Evolutionary conservation across 768 basidiomycete genomes (phyloP), one percentile per base, ranked within the genome.

Genomic region (Mycena maculata): DNA sequence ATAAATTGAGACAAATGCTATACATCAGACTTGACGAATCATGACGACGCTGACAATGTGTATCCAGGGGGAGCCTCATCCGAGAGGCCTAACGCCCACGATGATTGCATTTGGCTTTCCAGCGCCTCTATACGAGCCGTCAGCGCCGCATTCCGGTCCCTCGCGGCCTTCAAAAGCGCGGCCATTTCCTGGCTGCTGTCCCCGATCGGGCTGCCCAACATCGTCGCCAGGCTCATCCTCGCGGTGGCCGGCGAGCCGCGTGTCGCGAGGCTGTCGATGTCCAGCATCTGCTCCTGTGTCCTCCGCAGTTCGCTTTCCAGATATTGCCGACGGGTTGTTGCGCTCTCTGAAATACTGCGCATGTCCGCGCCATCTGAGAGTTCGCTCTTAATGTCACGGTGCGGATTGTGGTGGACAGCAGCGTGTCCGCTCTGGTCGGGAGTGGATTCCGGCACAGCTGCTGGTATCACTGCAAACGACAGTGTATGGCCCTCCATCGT

Each of bases 61-160:
- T 48, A 60, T 28, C 23, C 47, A 15, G 59, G 59, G 6, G 59
- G 59, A 38, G 47, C 39, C 36, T 60, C 45, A 11, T 60, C 59
- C 1, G 33, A 39, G 8, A 39, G 36, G 3, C 33, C 59, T 36
- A 49, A 16, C 22, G 4, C 58, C 47, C 58, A 48, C 11, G 22
- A 7, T 5, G 59, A 60, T n/a, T 60, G 23, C 47, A 60, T 50
- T 15, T 60, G 59, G 2, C 31, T 38, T 18, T 60, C 59, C 47
- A 60, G 13, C 30, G 16, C 47, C 4, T 48, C 13, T 20, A 60
- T 60, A 15, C 45, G 59, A 12, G 33, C 59, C 33, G 16, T 28
- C 33, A 49, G 47, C 33, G 9, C 33, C 31, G 33, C 11, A 28
- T 36, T 39, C 47, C 28, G 27, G 27, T 57, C 25, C 55, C 55